Base-by-base conservation (phyloP, 176 grass and related monocot genomes). In the Eragrostis nindensis region DNA sequence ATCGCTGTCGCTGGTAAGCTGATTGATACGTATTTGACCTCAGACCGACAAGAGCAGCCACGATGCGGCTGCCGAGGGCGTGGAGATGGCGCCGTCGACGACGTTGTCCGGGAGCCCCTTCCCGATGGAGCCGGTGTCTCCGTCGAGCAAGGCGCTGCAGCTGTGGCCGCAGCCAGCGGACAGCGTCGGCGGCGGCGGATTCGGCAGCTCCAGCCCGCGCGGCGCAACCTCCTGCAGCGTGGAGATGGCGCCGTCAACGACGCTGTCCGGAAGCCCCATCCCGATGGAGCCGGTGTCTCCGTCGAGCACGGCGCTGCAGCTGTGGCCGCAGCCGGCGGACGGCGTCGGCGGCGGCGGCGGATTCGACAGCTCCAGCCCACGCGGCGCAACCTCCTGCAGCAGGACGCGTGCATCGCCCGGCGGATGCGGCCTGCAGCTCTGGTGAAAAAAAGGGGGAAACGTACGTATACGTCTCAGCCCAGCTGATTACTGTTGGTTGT, bases 341-440 rank as follows among this genome's bases (percentile, higher is more conserved):
- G 62, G 26, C 32, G 61, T 7, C 56, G 21, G 5, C 18, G 26
- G 1, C 27, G 42, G 1, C 11, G 25, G 8, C 56, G 24, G 22
- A 13, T n/a, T 4, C 42, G 21, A 13, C 43, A 27, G 68, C 24
- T 27, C 68, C 22, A 16, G 13, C 17, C 63, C 32, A 21, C 32
- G n/a, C 55, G 55, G 55, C 21, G 24, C 57, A 61, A 26, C 24
- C 6, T 27, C 57, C 24, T 27, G 57, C 11, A 59, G 46, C 1
- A 52, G 11, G 57, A 61, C 24, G 2, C 57, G 57, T 61, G 57
- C 57, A 27, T 61, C 57, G 24, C 57, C 57, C 11, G 57, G 57
- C 11, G 57, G 57, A 22, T 77, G 86, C 21, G 59, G 70, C 66
- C 71, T 91, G 5, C 89, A 87, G 69, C 85, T 91, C n/a, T 91